These are phyloP conservation scores for Schoenoplectus triqueter DNA, from an alignment of 202 grass and related monocot species.

Conservation along the genomic window DNA sequence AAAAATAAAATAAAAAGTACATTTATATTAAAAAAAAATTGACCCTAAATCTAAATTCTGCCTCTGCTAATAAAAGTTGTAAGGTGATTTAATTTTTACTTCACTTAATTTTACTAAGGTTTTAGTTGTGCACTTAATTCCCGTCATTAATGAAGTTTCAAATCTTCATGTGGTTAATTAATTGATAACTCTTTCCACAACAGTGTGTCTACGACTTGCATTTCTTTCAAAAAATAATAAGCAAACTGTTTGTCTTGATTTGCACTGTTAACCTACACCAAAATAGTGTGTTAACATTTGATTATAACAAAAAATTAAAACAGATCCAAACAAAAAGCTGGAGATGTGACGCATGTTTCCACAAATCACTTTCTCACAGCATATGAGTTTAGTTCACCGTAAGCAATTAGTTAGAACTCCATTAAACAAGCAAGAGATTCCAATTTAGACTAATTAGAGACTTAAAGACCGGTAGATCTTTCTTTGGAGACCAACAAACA, in stretches of 20 bases:
- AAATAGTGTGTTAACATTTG: slow-evolving; percentile 28
- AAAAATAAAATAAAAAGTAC: too few relatives aligned
- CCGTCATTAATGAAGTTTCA: not conserved
- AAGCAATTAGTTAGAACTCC: not conserved
- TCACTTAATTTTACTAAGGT: not conserved
- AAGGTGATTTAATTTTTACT: too few relatives aligned
- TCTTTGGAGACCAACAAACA: slow-evolving; percentile 15
- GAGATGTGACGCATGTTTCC: slow-evolving; percentile 32
- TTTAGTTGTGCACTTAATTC: not conserved
- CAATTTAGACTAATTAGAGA: not conserved
- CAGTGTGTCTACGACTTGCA: not conserved
- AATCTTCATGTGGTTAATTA: not conserved
- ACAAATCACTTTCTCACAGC: not conserved
- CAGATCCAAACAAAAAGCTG: not conserved
- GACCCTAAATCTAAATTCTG: too few relatives aligned
- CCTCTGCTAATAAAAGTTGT: too few relatives aligned
- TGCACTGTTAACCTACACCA: slow-evolving; percentile 18
- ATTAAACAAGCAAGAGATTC: not conserved
- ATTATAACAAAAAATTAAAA: slow-evolving; percentile 26
- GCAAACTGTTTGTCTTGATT: not conserved
- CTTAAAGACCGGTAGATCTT: not conserved
- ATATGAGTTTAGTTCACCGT: slow-evolving; percentile 21
- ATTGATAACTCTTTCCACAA: not conserved
- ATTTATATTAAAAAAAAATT: too few relatives aligned
- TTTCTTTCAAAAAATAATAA: not conserved